Conservation (phyloP, 371 early-diverging fungal genomes). For the Coemansia sp. region DNA sequence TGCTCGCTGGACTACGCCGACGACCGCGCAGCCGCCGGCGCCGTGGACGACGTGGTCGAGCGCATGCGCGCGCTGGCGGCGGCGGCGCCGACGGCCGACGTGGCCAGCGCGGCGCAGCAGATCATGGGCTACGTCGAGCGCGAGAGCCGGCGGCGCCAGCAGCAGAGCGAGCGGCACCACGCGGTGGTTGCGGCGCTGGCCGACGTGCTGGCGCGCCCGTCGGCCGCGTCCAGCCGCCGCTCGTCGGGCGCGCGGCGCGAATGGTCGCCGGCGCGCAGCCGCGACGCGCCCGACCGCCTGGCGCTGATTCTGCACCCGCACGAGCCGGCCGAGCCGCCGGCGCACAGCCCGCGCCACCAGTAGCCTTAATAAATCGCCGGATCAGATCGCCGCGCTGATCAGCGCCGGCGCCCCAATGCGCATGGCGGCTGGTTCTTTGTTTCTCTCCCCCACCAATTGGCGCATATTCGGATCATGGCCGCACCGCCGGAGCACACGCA, state of each 20-base stretch:
- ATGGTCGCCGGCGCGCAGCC: not conserved
- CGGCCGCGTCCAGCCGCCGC: constrained; percentile 29
- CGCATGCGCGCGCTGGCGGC: constrained; percentile 33
- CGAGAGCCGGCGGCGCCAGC: constrained; percentile 40
- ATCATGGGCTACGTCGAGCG: constrained; percentile 43
- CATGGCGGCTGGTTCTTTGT: not conserved
- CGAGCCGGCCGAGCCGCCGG: not conserved
- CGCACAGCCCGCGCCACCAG: not conserved
- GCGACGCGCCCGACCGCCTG: constrained; percentile 2
- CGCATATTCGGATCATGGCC: constrained; percentile 13
- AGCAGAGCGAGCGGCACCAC: constrained; percentile 45
- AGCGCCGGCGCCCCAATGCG: too few species aligned
- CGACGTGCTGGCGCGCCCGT: constrained; percentile 30
- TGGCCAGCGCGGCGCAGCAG: constrained; percentile 29
- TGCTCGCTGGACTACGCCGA: constrained; percentile 7
- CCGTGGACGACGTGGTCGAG: constrained; percentile 20
- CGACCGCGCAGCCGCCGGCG: not conserved
- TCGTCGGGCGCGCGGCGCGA: constrained; percentile 19
- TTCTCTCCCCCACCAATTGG: not conserved
- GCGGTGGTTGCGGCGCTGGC: constrained; percentile 35
- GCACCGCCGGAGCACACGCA: constrained; percentile 24
- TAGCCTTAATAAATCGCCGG: too few species aligned
- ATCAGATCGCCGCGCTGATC: too few species aligned
- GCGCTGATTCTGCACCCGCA: constrained; percentile 3
- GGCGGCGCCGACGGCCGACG: constrained; percentile 18